Evolutionary conservation across 2,329 filamentous ascomycete genomes (phyloP).

Genomic region (Aspergillus sp.): DNA sequence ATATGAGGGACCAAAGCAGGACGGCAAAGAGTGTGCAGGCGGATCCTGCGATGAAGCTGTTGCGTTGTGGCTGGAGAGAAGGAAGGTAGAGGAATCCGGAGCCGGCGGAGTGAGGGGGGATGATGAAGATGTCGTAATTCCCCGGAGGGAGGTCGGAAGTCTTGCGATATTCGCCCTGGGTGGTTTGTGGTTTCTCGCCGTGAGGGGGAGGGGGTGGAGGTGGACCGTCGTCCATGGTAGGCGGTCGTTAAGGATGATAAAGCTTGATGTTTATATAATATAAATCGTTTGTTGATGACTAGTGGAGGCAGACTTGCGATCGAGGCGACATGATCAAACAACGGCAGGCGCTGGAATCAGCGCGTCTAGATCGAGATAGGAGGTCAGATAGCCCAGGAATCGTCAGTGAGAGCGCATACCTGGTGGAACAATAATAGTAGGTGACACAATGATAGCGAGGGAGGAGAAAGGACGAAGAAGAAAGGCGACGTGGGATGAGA

Average conservation of each 20-base stretch:
- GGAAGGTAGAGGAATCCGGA: conserved; percentile 93
- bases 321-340: neutral
- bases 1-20: conserved; percentile 69
- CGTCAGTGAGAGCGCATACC: neutral
- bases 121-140: conserved; percentile 96
- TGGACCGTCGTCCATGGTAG: conserved; percentile 37
- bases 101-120: conserved; percentile 86
- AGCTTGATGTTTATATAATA: conserved; percentile 2
- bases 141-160: conserved; percentile 71
- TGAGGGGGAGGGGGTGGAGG: conserved; percentile 82
- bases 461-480: neutral
- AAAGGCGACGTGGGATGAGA: neutral
- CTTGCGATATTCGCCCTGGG: conserved; percentile 52
- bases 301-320: neutral
- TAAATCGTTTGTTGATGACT: neutral
- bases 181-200: conserved; percentile 72
- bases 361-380: neutral
- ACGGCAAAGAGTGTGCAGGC: conserved; percentile 73
- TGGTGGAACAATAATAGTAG: neutral
- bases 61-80: conserved; percentile 78
- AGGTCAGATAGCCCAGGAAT: neutral
- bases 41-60: conserved; percentile 88
- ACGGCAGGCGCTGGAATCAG: neutral
- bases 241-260: neutral
- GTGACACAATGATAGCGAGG: neutral